Evolutionary conservation across 2,329 filamentous ascomycete genomes (phyloP).

Genomic region (Curvularia hawaiiensis): DNA sequence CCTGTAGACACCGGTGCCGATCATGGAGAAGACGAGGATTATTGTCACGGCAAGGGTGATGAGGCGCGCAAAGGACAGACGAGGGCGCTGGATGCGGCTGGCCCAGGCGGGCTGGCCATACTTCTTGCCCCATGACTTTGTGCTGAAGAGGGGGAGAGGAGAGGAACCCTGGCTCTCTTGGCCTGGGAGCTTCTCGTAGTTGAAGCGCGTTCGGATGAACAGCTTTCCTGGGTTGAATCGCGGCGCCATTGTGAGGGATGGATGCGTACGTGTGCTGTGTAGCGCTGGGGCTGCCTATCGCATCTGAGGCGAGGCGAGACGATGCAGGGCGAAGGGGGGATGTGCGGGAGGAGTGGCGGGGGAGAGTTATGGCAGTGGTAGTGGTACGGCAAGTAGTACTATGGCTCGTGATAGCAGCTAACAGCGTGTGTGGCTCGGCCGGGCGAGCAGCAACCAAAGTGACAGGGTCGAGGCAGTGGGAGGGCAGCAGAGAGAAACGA

Average conservation of each 20-base stretch:
- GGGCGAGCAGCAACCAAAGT: conserved; percentile 15
- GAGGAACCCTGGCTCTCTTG: conserved; percentile 49
- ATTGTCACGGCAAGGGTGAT: conserved; percentile 49
- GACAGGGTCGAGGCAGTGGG: conserved; percentile 5
- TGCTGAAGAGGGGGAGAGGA: conserved; percentile 47
- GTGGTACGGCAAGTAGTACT: not conserved
- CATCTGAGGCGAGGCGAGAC: conserved; percentile 40
- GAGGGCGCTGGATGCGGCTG: conserved; percentile 48
- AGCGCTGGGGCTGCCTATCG: conserved; percentile 33
- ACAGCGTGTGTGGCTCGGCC: conserved; percentile 16
- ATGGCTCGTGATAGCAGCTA: not conserved
- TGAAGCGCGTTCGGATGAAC: conserved; percentile 51
- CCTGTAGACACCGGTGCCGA: conserved; percentile 51
- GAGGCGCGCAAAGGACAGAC: conserved; percentile 50
- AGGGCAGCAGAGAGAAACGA: conserved; percentile 35
- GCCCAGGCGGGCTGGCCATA: conserved; percentile 45
- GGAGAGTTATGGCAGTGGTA: not conserved
- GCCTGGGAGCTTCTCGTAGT: conserved; percentile 54
- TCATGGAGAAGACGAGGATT: conserved; percentile 49
- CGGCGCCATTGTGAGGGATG: conserved; percentile 37
- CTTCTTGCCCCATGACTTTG: conserved; percentile 45
- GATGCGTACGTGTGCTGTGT: conserved; percentile 17
- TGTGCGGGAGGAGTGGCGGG: conserved; percentile 6
- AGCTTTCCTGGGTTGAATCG: conserved; percentile 54
- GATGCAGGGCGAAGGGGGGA: conserved; percentile 2